These are phyloP conservation scores for Globisporangium acanthophoron DNA, from an alignment of 352 stramenopile genomes.

Conservation along the genomic window DNA sequence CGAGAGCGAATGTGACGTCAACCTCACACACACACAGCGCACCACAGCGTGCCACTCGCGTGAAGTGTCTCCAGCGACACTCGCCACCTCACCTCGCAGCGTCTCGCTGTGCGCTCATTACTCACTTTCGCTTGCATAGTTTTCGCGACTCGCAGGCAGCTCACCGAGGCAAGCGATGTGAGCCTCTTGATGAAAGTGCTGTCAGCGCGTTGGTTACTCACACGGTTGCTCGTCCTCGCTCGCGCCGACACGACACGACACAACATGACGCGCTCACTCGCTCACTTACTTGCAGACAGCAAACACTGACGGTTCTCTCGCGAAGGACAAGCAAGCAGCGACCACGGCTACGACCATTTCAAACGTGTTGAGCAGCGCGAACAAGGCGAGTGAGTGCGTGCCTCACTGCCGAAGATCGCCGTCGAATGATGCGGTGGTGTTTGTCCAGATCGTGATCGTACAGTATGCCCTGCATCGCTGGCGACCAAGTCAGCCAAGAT, in stretches of 20 bases:
- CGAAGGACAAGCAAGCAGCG: not conserved
- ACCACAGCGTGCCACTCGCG: not conserved
- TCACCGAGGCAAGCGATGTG: not conserved
- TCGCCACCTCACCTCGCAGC: not conserved
- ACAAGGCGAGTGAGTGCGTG: too few relatives aligned
- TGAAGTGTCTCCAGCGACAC: not conserved
- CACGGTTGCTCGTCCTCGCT: not conserved
- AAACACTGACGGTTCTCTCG: not conserved
- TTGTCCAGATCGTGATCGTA: too few relatives aligned
- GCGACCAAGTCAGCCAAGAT: too few relatives aligned
- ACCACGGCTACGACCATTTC: not conserved
- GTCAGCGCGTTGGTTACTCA: constrained; percentile 2
- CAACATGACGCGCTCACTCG: not conserved
- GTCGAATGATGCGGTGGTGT: not conserved
- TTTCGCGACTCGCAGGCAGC: not conserved
- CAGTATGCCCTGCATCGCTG: too few relatives aligned
- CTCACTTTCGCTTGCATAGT: constrained; percentile 12
- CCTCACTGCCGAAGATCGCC: too few relatives aligned
- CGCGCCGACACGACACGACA: not conserved
- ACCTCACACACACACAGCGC: too few relatives aligned
- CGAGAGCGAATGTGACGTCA: not conserved
- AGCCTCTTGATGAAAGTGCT: not conserved
- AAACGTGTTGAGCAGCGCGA: not conserved
- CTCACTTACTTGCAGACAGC: constrained; percentile 1
- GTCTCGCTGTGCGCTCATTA: constrained; percentile 4